Evolutionary conservation across 2,329 filamentous ascomycete species (phyloP).

Genomic region (Coniochaeta sp.): DNA sequence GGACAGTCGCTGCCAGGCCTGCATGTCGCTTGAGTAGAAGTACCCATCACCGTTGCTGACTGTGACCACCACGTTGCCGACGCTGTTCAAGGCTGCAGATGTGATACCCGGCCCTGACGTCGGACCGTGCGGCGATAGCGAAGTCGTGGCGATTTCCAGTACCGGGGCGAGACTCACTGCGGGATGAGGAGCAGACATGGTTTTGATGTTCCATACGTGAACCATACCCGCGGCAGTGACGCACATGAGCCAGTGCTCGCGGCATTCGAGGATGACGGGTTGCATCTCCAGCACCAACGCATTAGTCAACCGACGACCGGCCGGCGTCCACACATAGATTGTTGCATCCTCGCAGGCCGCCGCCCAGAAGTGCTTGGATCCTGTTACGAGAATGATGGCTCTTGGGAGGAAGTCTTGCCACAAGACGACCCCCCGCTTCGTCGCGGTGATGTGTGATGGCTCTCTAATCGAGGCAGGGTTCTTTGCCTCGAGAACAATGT

Average conservation of each 20-base stretch:
- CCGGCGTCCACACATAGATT: conserved; percentile 85
- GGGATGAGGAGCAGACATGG: conserved; percentile 76
- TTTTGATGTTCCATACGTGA: conserved; percentile 89
- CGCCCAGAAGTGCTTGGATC: conserved; percentile 85
- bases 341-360: conserved; percentile 90
- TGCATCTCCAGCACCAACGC: conserved; percentile 84
- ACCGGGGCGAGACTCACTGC: conserved; percentile 84
- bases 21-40: conserved; percentile 79
- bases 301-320: conserved; percentile 77
- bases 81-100: conserved; percentile 83
- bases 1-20: conserved; percentile 88
- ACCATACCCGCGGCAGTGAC: conserved; percentile 83
- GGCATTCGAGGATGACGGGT: conserved; percentile 86
- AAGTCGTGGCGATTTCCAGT: conserved; percentile 76
- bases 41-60: conserved; percentile 93
- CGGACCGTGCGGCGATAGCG: conserved; percentile 66
- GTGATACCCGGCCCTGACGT: conserved; percentile 79
- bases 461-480: conserved; percentile 75
- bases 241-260: conserved; percentile 82
- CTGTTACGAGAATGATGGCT: conserved; percentile 82
- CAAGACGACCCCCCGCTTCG: conserved; percentile 68
- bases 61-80: conserved; percentile 79
- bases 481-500: conserved; percentile 77
- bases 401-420: conserved; percentile 94
- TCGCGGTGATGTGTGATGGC: conserved; percentile 75